Evolutionary conservation across 2,329 filamentous ascomycete species (phyloP).

Genomic region (Nigrospora oryzae): DNA sequence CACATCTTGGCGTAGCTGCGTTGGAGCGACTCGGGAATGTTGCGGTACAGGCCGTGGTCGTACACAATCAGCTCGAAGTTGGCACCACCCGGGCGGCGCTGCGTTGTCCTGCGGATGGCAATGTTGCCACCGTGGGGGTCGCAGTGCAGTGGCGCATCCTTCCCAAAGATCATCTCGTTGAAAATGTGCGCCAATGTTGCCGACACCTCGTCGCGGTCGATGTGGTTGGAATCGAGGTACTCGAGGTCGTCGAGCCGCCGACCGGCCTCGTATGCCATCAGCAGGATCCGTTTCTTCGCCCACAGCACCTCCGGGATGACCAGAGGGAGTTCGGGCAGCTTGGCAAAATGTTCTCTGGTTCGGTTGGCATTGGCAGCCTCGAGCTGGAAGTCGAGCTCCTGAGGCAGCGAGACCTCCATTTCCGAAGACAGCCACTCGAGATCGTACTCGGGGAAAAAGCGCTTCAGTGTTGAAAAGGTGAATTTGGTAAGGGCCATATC

Average conservation of each 20-base stretch:
- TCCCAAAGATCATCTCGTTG: conserved; percentile 99
- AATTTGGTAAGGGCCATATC: conserved; percentile 82
- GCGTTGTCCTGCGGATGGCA: conserved; percentile 71
- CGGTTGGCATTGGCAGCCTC: conserved; percentile 80
- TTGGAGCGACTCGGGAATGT: conserved; percentile 71
- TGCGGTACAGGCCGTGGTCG: conserved; percentile 92
- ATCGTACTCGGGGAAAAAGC: conserved; percentile 96
- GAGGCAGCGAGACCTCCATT: conserved; percentile 83
- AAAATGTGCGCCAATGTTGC: conserved; percentile 86
- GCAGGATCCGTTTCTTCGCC: conserved; percentile 80
- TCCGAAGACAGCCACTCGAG: conserved; percentile 91
- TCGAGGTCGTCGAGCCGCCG: conserved; percentile 80
- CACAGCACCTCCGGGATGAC: conserved; percentile 85
- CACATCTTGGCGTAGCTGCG: conserved; percentile 93
- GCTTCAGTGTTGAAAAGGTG: conserved; percentile 82
- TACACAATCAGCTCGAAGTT: conserved; percentile 97
- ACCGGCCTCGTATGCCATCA: conserved; percentile 91
- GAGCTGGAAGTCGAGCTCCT: conserved; percentile 81
- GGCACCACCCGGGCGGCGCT: conserved; percentile 42
- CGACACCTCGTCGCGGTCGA: conserved; percentile 92
- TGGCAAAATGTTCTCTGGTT: conserved; percentile 72
- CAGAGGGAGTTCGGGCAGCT: conserved; percentile 66
- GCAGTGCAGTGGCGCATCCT: conserved; percentile 82
- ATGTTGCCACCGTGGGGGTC: conserved; percentile 97
- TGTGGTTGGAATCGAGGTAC: conserved; percentile 76